Percentiles rank a stretch among this genome's conserved stretches.
phyloP scores from a whole-genome alignment of 768 basidiomycete genomes.

The Asterophora parasitica region DNA sequence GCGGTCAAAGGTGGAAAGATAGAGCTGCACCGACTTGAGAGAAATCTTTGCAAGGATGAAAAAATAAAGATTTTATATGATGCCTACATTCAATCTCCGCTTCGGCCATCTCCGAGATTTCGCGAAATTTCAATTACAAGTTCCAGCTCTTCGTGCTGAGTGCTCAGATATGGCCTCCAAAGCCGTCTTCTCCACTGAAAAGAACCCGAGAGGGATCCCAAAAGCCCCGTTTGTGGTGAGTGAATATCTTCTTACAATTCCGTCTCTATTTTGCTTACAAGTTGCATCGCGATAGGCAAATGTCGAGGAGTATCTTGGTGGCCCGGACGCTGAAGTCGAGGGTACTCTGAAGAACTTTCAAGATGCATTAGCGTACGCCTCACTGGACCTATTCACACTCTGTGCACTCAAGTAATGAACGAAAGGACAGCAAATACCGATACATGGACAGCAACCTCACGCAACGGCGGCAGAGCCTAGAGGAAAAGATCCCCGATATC shows the following conservation, averaged over 20 bases:
- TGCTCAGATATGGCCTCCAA: constrained; percentile 13
- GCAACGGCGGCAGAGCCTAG: constrained; percentile 71
- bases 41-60: constrained; percentile 16
- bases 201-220: constrained; percentile 91
- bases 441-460: constrained; percentile 92
- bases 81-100: constrained; percentile 16
- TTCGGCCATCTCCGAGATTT: constrained; percentile 21
- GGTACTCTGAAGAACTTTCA: constrained; percentile 75
- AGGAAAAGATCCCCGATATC: constrained; percentile 96
- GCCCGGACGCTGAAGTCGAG: constrained; percentile 75
- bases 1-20: not conserved
- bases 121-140: not conserved
- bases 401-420: constrained; percentile 19
- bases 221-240: constrained; percentile 89
- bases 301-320: constrained; percentile 82
- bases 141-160: not conserved
- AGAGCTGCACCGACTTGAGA: constrained; percentile 18
- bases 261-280: constrained; percentile 2
- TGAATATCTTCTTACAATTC: not conserved
- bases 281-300: constrained; percentile 51
- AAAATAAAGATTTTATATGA: constrained; percentile 16
- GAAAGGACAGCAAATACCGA: constrained; percentile 86
- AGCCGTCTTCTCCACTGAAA: constrained; percentile 24
- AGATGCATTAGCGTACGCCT: constrained; percentile 87
- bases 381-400: constrained; percentile 9